These are phyloP conservation scores for Alternaria sp. DNA, from an alignment of 2,329 filamentous ascomycete genomes.

Conservation along the genomic window DNA sequence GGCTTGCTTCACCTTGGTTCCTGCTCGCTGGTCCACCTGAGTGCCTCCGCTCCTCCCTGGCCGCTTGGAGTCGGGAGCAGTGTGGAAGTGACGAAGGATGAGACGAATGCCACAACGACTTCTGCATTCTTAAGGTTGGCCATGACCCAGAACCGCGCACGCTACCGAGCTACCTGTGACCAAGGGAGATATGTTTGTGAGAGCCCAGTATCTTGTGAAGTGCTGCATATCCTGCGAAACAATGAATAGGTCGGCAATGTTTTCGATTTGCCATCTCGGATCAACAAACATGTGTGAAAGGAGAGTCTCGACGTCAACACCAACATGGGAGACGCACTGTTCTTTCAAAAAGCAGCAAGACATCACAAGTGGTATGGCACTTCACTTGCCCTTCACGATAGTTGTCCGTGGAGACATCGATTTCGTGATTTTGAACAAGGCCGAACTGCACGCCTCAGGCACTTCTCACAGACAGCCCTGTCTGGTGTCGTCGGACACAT, in stretches of 20 bases:
- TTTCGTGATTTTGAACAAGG: background rate
- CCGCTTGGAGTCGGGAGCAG: background rate
- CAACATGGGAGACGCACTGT: fast-evolving
- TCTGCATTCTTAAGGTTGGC: background rate
- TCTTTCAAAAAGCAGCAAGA: too few relatives aligned
- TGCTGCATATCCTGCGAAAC: background rate
- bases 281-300: background rate
- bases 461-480: background rate
- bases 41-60: background rate
- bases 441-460: background rate
- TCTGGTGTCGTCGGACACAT: background rate
- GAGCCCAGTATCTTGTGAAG: background rate
- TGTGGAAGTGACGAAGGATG: background rate
- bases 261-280: background rate
- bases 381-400: background rate
- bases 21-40: background rate
- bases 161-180: background rate
- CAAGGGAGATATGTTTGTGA: background rate
- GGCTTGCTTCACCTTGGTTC: background rate
- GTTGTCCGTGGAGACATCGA: fast-evolving
- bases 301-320: background rate
- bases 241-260: background rate
- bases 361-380: background rate
- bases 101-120: background rate
- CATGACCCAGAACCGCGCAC: background rate